These are phyloP conservation scores for Heliamphora exappendiculata DNA, from an alignment of 148 eudicot genomes.

Conservation along the genomic window DNA sequence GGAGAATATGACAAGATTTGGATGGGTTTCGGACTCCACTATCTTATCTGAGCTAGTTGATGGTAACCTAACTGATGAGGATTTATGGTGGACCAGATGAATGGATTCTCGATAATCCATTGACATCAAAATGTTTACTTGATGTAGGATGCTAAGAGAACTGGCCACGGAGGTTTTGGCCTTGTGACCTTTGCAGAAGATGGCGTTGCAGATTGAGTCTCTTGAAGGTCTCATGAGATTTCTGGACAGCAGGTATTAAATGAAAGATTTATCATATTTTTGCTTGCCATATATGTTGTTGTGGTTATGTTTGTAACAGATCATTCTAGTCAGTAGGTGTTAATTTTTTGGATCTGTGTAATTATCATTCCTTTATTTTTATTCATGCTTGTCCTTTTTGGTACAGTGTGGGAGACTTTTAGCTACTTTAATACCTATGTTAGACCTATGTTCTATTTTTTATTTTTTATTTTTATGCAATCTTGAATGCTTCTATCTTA, in stretches of 20 bases:
- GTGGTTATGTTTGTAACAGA: too few species aligned
- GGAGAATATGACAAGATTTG: neutral
- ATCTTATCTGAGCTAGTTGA: conserved; percentile 5
- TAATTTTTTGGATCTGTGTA: neutral
- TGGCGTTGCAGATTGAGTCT: conserved; percentile 92
- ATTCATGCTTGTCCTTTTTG: neutral
- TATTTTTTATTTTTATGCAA: neutral
- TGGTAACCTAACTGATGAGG: neutral
- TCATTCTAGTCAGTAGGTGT: too few species aligned
- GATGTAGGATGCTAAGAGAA: conserved; percentile 85
- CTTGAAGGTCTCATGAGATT: conserved; percentile 88
- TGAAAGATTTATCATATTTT: neutral
- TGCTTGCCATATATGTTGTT: too few species aligned
- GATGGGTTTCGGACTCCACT: conserved; percentile 1
- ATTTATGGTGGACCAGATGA: neutral
- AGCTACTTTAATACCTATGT: neutral
- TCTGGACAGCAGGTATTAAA: conserved; percentile 79
- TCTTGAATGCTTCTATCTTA: neutral
- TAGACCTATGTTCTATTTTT: neutral
- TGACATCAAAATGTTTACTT: neutral
- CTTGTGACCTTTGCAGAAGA: conserved; percentile 96
- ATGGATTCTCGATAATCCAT: neutral
- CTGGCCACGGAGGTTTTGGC: conserved; percentile 98
- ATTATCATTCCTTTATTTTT: neutral
- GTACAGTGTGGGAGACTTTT: neutral